Base-by-base conservation (phyloP, 2,329 filamentous ascomycete species). In the Elsinoe necatrix region DNA sequence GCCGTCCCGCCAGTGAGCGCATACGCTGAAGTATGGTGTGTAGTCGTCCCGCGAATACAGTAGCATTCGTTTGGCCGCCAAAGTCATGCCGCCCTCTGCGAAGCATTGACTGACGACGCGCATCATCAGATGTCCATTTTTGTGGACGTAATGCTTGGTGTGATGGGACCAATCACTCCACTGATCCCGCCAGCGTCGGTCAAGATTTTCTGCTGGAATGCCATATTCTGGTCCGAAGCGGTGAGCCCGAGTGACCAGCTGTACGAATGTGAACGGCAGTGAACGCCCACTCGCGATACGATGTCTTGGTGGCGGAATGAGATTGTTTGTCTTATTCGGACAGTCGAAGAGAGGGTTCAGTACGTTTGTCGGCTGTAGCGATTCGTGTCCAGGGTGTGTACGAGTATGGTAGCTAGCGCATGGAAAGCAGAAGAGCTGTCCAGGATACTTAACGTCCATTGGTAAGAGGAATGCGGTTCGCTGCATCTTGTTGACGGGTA, bases 1-100 rank as follows among this genome's bases (percentile, higher is more conserved):
- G 16, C 81, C 81, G 59, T 84, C 78, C 16, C 76, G 73, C 81
- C 81, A 85, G 65, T 85, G 81, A 1, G 79, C 74, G 61, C 81
- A 85, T 0, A 76, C 78, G 9, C 78, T 81, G 67, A 84, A 84
- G 65, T 79, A 84, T 0, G 81, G 81, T 55, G 72, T 77, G 67
- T 82, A 84, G 62, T 84, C 80, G 54, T 80, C 77, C 57, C 78
- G 75, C 27, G 75, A 80, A 67, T 80, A 84, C 1, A 84, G 73
- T 1, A 84, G 71, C 56, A 81, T 70, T 1, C 81, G 77, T 61
- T 78, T 72, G 3, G 72, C 74, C 3, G 76, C 77, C 4, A 74
- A 70, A 0, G 80, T 77, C 23, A 83, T 71, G n/a, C 59, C 59
- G 16, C 58, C 57, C 1, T 71, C 76, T 1, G 80, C 80, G 59